Percentiles rank a stretch among this genome's conserved stretches.
phyloP scores from a whole-genome alignment of 768 basidiomycete species.

The Termitomyces sp. region DNA sequence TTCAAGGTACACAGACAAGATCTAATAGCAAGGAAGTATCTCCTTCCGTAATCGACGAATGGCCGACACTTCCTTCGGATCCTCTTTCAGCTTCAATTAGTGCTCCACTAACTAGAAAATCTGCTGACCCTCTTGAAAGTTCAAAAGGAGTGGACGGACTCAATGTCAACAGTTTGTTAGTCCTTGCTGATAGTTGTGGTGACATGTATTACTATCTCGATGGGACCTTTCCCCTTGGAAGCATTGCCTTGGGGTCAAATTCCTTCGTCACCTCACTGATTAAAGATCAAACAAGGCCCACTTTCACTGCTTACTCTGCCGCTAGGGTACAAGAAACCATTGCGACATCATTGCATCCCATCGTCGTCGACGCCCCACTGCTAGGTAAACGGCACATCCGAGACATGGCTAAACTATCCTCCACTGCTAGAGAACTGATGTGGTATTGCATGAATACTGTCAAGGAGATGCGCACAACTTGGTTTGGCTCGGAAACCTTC shows the following conservation, averaged over 20 bases:
- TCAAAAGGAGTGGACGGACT: constrained; percentile 39
- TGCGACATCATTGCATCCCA: constrained; percentile 35
- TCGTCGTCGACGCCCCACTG: constrained; percentile 48
- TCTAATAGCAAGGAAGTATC: constrained; percentile 34
- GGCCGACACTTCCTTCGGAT: constrained; percentile 63
- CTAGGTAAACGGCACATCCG: constrained; percentile 51
- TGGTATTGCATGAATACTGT: constrained; percentile 69
- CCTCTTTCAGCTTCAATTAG: constrained; percentile 57
- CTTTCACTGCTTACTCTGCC: constrained; percentile 46
- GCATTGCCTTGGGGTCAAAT: constrained; percentile 32
- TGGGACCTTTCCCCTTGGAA: constrained; percentile 69
- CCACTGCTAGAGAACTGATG: constrained; percentile 61
- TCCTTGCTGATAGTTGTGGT: constrained; percentile 54
- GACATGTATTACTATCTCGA: constrained; percentile 64
- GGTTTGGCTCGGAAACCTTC: constrained; percentile 66
- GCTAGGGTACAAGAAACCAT: constrained; percentile 16
- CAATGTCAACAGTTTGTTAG: constrained; percentile 60
- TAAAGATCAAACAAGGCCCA: constrained; percentile 41
- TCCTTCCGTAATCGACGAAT: constrained; percentile 57
- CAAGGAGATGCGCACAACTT: constrained; percentile 65
- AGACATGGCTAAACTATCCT: constrained; percentile 67
- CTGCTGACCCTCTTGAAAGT: constrained; percentile 20
- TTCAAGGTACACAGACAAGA: constrained; percentile 63
- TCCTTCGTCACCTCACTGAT: constrained; percentile 30
- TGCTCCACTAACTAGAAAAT: constrained; percentile 31